Percentiles rank a stretch among this genome's conserved stretches.
These are phyloP conservation scores for Starmerella vaccinii DNA, from an alignment of 805 yeast species.

Conservation along the genomic window DNA sequence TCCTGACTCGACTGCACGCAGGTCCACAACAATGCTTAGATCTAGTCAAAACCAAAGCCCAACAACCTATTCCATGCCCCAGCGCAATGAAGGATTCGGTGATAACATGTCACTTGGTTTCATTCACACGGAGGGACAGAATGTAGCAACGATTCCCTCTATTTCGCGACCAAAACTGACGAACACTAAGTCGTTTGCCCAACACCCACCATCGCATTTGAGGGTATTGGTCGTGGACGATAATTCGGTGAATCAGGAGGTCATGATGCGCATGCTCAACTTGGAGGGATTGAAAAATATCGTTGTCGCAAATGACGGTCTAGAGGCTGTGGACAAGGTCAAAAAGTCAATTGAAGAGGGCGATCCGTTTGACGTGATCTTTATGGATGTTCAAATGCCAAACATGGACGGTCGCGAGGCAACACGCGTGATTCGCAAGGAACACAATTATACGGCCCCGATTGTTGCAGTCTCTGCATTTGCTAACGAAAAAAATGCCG, in stretches of 20 bases:
- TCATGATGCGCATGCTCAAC: slow-evolving; percentile 74
- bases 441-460: slow-evolving; percentile 53
- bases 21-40: neutral
- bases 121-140: neutral
- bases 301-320: slow-evolving; percentile 79
- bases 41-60: neutral
- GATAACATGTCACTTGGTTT: neutral
- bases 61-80: neutral
- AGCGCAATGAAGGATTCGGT: neutral
- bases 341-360: slow-evolving; percentile 34
- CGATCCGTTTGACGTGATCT: slow-evolving; percentile 52
- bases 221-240: slow-evolving; percentile 85
- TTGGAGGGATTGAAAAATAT: slow-evolving; percentile 69
- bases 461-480: slow-evolving; percentile 92
- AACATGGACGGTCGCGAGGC: slow-evolving; percentile 81
- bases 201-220: slow-evolving; percentile 12
- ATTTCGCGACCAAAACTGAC: slow-evolving; percentile 6
- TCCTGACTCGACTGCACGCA: neutral
- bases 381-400: slow-evolving; percentile 99
- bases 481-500: slow-evolving; percentile 84
- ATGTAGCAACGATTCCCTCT: neutral
- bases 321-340: slow-evolving; percentile 68
- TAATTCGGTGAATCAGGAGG: slow-evolving; percentile 88
- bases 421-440: slow-evolving; percentile 58
- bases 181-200: slow-evolving; percentile 4